Conservation (phyloP, 176 grass and related monocot genomes). For the Oryza australiensis region DNA sequence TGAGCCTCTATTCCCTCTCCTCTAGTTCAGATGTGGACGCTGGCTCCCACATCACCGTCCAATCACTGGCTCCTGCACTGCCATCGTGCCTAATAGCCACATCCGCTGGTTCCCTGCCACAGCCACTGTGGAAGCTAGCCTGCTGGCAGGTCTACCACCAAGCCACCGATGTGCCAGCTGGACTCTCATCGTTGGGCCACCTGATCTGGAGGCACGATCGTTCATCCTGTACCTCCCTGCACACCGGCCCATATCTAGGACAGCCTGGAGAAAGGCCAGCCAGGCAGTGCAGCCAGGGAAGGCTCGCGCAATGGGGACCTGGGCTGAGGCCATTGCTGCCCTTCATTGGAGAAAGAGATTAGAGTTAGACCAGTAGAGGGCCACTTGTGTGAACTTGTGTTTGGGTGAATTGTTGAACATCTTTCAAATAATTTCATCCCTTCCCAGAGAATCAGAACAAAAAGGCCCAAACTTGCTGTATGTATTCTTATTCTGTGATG, state of each 20-base stretch:
- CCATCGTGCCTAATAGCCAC: neutral
- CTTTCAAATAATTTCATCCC: neutral
- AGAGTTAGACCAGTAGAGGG: neutral
- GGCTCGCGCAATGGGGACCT: neutral
- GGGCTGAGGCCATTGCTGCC: neutral
- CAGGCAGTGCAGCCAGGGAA: neutral
- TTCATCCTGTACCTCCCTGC: neutral
- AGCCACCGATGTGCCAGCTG: neutral
- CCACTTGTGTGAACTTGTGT: neutral
- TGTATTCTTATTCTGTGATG: neutral
- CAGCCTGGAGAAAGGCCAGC: neutral
- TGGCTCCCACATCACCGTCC: too few species aligned
- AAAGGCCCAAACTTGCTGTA: neutral
- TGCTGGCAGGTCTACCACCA: neutral
- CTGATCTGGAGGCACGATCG: neutral
- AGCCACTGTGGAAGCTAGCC: neutral
- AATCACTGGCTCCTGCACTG: neutral
- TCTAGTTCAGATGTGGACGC: neutral
- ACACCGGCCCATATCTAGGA: neutral
- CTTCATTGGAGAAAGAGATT: neutral
- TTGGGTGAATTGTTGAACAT: neutral
- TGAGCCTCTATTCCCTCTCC: neutral
- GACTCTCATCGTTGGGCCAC: neutral
- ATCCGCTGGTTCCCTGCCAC: neutral
- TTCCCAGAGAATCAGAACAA: neutral